Evolutionary conservation across 2,329 filamentous ascomycete species (phyloP).

Genomic region (Colletotrichum tofieldiae): DNA sequence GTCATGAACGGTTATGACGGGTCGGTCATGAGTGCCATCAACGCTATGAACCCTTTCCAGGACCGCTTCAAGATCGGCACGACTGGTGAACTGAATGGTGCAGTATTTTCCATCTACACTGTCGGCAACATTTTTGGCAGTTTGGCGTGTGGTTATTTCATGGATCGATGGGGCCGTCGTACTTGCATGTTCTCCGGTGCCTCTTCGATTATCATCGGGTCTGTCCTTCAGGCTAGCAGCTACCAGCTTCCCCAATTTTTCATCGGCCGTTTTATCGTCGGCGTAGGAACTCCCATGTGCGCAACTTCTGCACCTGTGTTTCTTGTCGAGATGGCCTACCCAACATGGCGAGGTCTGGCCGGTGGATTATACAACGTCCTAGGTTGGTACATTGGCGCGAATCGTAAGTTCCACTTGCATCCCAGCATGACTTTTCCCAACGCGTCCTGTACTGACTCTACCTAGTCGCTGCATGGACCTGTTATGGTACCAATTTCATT

Average conservation of each 20-base stretch:
- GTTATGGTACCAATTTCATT: slow-evolving; percentile 62
- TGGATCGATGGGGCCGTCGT: slow-evolving; percentile 45
- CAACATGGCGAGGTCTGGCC: slow-evolving; percentile 44
- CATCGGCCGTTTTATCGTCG: slow-evolving; percentile 43
- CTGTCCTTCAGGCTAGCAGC: slow-evolving; percentile 43
- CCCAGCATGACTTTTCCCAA: neutral
- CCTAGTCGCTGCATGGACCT: slow-evolving; percentile 59
- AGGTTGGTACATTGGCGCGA: slow-evolving; percentile 45
- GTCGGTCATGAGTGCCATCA: slow-evolving; percentile 44
- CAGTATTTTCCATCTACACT: slow-evolving; percentile 43
- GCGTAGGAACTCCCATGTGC: slow-evolving; percentile 39
- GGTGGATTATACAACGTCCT: slow-evolving; percentile 44
- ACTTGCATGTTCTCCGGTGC: slow-evolving; percentile 44
- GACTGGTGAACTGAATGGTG: slow-evolving; percentile 39
- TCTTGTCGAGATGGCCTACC: slow-evolving; percentile 44
- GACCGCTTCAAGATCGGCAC: slow-evolving; percentile 42
- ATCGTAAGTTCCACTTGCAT: slow-evolving; percentile 25
- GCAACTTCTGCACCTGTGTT: slow-evolving; percentile 44
- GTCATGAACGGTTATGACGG: slow-evolving; percentile 43
- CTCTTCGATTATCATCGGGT: slow-evolving; percentile 40
- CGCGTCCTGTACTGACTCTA: neutral
- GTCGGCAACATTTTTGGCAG: slow-evolving; percentile 42
- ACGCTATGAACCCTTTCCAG: slow-evolving; percentile 44
- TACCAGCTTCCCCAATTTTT: slow-evolving; percentile 43
- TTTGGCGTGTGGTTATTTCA: slow-evolving; percentile 43